These are phyloP conservation scores for Ambrosiella cleistominuta DNA, from an alignment of 2,329 filamentous ascomycete species.

Conservation along the genomic window DNA sequence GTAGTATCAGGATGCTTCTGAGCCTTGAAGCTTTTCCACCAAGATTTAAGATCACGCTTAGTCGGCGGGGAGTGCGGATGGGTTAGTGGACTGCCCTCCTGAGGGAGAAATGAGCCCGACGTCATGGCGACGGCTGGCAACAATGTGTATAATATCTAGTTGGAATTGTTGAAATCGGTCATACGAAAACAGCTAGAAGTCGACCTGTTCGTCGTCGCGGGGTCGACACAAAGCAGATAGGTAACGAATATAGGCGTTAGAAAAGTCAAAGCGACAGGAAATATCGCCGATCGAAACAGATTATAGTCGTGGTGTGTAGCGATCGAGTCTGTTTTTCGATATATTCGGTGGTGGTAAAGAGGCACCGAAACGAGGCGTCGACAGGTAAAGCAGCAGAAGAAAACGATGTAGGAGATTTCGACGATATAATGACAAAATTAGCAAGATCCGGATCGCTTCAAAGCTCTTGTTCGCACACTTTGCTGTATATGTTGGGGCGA, in stretches of 20 bases:
- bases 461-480: neutral
- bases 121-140: conserved; percentile 18
- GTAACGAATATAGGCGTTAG: too few species aligned
- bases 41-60: conserved; percentile 77
- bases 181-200: too few species aligned
- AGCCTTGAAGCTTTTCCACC: conserved; percentile 94
- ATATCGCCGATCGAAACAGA: neutral
- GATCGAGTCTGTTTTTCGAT: too few species aligned
- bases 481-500: neutral
- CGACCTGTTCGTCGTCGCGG: neutral
- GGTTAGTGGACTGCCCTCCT: conserved; percentile 20
- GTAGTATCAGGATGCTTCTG: conserved; percentile 28
- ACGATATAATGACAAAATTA: too few species aligned
- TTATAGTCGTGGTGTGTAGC: too few species aligned
- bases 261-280: neutral
- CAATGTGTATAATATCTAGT: too few species aligned
- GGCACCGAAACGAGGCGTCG: too few species aligned
- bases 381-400: neutral
- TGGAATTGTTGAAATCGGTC: too few species aligned
- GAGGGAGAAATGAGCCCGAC: conserved; percentile 21
- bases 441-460: neutral
- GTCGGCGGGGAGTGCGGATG: conserved; percentile 53
- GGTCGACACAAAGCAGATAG: neutral
- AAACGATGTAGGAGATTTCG: neutral
- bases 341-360: too few species aligned